phyloP scores from a whole-genome alignment of 106 monocot genomes.

The Cymbidium sinense region DNA sequence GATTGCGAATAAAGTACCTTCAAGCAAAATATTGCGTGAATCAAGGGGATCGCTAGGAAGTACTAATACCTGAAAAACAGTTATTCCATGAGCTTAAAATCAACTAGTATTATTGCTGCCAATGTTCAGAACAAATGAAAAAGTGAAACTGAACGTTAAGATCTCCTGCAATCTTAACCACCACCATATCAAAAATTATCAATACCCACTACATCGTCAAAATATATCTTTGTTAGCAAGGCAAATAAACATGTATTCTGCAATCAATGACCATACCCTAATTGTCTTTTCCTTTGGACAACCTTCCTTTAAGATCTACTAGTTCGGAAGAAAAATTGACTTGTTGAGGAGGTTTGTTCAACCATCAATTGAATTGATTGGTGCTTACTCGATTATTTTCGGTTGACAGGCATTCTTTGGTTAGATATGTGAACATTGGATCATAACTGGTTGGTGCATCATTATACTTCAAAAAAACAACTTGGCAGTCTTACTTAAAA shows the following conservation, averaged over 20 bases:
- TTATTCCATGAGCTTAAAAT: neutral
- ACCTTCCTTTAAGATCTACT: neutral
- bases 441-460: neutral
- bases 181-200: neutral
- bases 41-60: constrained; percentile 92
- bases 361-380: neutral
- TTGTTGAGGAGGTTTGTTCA: neutral
- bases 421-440: neutral
- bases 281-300: neutral
- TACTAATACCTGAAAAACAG: constrained; percentile 47
- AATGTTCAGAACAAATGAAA: neutral
- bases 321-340: neutral
- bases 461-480: neutral
- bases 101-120: neutral
- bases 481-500: neutral
- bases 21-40: constrained; percentile 89
- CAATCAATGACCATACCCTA: neutral
- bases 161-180: neutral
- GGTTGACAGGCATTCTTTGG: neutral
- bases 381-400: neutral
- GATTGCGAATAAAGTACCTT: constrained; percentile 49
- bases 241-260: neutral
- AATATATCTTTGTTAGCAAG: neutral
- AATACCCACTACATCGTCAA: no score
- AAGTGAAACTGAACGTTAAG: neutral